Evolutionary conservation across 305 asterid genomes (phyloP), one percentile per base, ranked within the genome.

Genomic region (Ajuga reptans): DNA sequence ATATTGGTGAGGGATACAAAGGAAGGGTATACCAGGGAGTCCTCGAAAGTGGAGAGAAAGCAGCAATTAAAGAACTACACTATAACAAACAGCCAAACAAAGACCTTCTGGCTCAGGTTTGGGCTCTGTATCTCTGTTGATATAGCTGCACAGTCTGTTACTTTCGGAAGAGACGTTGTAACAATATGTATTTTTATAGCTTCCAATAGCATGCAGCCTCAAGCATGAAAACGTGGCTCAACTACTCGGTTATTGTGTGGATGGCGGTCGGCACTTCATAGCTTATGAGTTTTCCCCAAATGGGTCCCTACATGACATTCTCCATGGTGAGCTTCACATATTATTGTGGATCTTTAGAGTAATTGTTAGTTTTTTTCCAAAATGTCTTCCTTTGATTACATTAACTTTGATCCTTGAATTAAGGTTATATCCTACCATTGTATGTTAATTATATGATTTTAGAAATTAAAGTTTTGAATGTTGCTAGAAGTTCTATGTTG

Each of bases 71-170:
- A 54, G 78, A 68, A 52, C 53, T 80, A 46, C 65, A 77, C 66
- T 79, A 78, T 27, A 75, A 77, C 53, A 67, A 71, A 74, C 76
- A 55, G 59, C 77, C 81, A 12, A 84, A 80, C 36, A 75, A 75
- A 57, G 84, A 83, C 58, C 79, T 79, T 76, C 68, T 74, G 36
- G 77, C 81, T 41, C 82, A 81, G 87, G 84, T 81, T 50, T 31
- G 64, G n/a, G n/a, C n/a, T n/a, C n/a, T n/a, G n/a, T n/a, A n/a
- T n/a, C n/a, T n/a, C n/a, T n/a, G n/a, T n/a, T n/a, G n/a, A n/a
- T n/a, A 24, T 27, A 27, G 31, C 31, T 27, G 31, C 31, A n/a
- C n/a, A n/a, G n/a, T n/a, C n/a, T n/a, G n/a, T n/a, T n/a, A n/a
- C n/a, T n/a, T n/a, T n/a, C n/a, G n/a, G n/a, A n/a, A n/a, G n/a